Base-by-base conservation (phyloP, 148 eudicot genomes). In the Spergularia bocconei region DNA sequence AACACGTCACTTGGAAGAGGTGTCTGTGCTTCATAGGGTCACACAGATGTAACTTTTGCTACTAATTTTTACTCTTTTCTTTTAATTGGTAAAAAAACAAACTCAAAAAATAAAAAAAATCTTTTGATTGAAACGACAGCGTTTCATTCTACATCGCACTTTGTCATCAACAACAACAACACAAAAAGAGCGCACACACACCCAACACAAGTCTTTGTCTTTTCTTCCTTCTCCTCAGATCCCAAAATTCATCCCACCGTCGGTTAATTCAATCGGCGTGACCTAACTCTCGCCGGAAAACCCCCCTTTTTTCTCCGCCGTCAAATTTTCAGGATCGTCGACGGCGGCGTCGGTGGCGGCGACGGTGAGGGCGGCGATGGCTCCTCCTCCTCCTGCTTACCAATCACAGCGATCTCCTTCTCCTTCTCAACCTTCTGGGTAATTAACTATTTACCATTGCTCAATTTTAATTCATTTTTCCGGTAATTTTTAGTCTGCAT, bases 341-440 rank as follows among this genome's bases (percentile, higher is more conserved):
- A 71, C 75, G 73, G 33, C 73, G 51, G 56, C 79, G 72, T 71
- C 75, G 73, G 29, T 67, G 51, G 56, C 62, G 44, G 16, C 60
- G 69, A 19, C 52, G 29, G 25, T 19, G 25, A 58, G 7, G 62
- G 25, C 48, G 66, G 11, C 76, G 54, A 92, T 92, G 95, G 88
- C 92, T 74, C 98, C 97, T 80, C 95, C 92, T 74, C 98, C 97
- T 80, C 95, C 92, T 62, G 87, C 92, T 72, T 80, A 81, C 78
- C 90, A 88, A 70, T 67, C 89, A 52, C 87, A 82, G n/a, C 91
- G 95, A 80, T 89, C 92, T 76, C 84, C 98, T 64, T 93, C 97
- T 2, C 98, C 97, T 44, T 93, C 98, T 83, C 98, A 91, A 76
- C 93, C 98, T 6, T 93, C 98, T 63, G 98, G 97, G 97, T 93